Evolutionary conservation across 2,329 filamentous ascomycete genomes (phyloP).

Genomic region (Penicillium aurantiogriseum): DNA sequence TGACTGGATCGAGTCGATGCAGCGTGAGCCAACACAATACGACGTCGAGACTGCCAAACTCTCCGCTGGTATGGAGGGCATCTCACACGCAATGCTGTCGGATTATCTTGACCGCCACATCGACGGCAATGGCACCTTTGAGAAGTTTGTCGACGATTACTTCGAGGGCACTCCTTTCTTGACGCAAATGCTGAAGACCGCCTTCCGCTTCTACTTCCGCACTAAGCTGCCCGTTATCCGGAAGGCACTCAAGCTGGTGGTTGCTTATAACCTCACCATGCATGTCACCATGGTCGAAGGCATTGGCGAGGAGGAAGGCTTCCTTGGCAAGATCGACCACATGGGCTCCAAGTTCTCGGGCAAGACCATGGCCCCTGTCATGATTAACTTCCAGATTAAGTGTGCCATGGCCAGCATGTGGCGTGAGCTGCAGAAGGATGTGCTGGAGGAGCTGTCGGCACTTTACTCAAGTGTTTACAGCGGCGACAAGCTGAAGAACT

Average conservation of each 20-base stretch:
- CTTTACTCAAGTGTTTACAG: constrained; percentile 98
- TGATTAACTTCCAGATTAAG: constrained; percentile 99
- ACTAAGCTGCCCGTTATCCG: constrained; percentile 86
- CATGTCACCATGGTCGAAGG: constrained; percentile 95
- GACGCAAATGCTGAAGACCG: constrained; percentile 93
- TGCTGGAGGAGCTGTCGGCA: constrained; percentile 85
- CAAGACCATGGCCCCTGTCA: constrained; percentile 88
- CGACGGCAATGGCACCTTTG: constrained; percentile 83
- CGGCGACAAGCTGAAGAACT: constrained; percentile 96
- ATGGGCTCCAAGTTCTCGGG: constrained; percentile 83
- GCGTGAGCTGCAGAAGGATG: constrained; percentile 94
- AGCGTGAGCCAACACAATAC: constrained; percentile 74
- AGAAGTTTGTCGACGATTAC: constrained; percentile 91
- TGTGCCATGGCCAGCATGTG: constrained; percentile 96
- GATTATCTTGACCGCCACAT: constrained; percentile 96
- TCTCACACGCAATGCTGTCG: constrained; percentile 75
- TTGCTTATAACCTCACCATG: constrained; percentile 92
- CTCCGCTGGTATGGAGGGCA: constrained; percentile 83
- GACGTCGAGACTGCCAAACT: constrained; percentile 85
- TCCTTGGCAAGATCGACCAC: constrained; percentile 82
- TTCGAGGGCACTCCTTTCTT: constrained; percentile 95
- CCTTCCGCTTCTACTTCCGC: constrained; percentile 87
- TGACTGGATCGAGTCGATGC: constrained; percentile 84
- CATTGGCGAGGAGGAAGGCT: constrained; percentile 72
- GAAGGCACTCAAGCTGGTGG: constrained; percentile 89